These are phyloP conservation scores for Mitosporidium daphniae DNA, from an alignment of 371 early-diverging fungal species.

Conservation along the genomic window DNA sequence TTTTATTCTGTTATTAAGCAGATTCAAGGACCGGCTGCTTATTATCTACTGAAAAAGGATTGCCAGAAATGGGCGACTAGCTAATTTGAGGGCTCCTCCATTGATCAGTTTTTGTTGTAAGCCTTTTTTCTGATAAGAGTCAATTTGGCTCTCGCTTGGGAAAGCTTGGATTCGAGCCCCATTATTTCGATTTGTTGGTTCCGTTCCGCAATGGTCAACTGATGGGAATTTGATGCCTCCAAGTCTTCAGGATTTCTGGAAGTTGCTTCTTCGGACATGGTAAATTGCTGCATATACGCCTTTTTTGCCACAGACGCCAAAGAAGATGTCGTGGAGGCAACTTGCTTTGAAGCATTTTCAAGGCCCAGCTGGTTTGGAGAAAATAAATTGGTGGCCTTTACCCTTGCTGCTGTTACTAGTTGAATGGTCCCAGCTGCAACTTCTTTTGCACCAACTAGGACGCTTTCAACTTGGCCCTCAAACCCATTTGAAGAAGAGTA, in stretches of 20 bases:
- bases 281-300: conserved; percentile 21
- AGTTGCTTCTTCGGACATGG: conserved; percentile 18
- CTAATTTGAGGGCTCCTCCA: too few relatives aligned
- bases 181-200: conserved; percentile 76
- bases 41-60: too few relatives aligned
- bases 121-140: conserved; percentile 52
- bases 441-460: conserved; percentile 72
- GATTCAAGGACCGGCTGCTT: too few relatives aligned
- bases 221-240: too few relatives aligned
- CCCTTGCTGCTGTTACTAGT: conserved; percentile 72
- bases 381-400: conserved; percentile 54
- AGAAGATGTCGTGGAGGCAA: conserved; percentile 47
- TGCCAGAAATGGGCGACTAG: too few relatives aligned
- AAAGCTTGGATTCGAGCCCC: conserved; percentile 55
- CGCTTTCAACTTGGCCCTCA: conserved; percentile 35
- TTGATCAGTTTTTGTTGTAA: too few relatives aligned
- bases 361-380: conserved; percentile 55
- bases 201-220: conserved; percentile 75
- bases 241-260: conserved; percentile 1
- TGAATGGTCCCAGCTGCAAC: conserved; percentile 74
- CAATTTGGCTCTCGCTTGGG: conserved; percentile 33
- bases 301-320: conserved; percentile 63
- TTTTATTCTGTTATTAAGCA: too few relatives aligned
- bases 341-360: conserved; percentile 57
- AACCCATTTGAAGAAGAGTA: conserved; percentile 59